Evolutionary conservation across 148 eudicot genomes (phyloP).

Genomic region (Fagopyrum tataricum): DNA sequence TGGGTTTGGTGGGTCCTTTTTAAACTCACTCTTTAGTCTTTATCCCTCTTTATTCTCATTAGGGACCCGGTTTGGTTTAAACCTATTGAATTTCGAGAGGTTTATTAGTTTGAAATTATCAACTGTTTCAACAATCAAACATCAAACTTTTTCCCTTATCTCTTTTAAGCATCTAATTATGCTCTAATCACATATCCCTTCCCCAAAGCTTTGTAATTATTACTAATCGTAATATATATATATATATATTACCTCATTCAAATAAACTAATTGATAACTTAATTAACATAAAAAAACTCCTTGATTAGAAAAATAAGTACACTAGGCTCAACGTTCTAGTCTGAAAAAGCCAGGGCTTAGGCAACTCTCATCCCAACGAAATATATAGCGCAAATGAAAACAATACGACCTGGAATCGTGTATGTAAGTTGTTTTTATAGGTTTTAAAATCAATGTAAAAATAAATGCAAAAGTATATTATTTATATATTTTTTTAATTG

Average conservation of each 20-base stretch:
- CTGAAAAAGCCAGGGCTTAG: neutral
- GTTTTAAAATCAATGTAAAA: no score
- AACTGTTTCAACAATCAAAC: conserved; percentile 3
- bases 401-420: no score
- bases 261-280: neutral
- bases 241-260: neutral
- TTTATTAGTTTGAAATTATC: neutral
- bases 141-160: conserved; percentile 2
- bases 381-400: no score
- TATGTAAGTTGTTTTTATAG: no score
- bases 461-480: no score
- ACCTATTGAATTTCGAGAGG: conserved; percentile 9
- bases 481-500: no score
- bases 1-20: neutral
- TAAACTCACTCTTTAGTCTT: neutral
- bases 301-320: neutral
- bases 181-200: conserved; percentile 6
- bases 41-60: neutral
- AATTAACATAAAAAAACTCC: neutral
- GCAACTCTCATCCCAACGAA: no score
- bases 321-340: neutral
- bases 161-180: conserved; percentile 4
- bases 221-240: neutral
- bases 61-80: neutral
- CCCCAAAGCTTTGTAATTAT: neutral